Evolutionary conservation across 352 stramenopile species (phyloP), one percentile per base, ranked within the genome.

Genomic region (Globisporangium alternatum): DNA sequence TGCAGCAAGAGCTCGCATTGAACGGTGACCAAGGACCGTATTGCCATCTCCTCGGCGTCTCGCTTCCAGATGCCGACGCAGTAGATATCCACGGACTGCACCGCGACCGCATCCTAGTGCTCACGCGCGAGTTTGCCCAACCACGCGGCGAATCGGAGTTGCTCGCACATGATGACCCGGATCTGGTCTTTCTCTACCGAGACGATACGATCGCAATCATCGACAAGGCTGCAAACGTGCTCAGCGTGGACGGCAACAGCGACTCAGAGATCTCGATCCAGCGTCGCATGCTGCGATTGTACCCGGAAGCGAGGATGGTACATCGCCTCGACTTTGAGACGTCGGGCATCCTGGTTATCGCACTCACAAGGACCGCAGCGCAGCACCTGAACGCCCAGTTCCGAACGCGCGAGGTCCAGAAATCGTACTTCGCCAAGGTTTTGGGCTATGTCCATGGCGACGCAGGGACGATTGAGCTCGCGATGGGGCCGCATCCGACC

Each of bases 291-390:
- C 66, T 68, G 9, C 62, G 62, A 31, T 64, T 80, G 41, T 89
- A 77, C 52, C 77, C 76, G 4, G 76, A 82, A 45, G 80, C 77
- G 28, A 72, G 84, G 25, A 88, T 91, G 71, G 84, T 93, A 41
- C 84, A 93, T 69, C 84, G 84, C n/a, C 67, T 93, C 15, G 84
- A 93, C 62, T 70, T 85, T 33, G 82, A 91, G 49, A 93, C 85
- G 15, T 93, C 85, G 9, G 85, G 82, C 8, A 60, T 93, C 21
- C 65, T 93, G 33, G 78, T 90, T 37, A 66, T 91, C n/a, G 81
- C 82, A 35, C 67, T 90, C 45, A 90, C 84, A 3, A 70, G 72
- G 37, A 75, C 72, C 3, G 78, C 84, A 30, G 72, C 84, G 15
- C 79, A 90, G 70, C 71, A 75, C 57, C 72, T 91, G 10, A 90